Conservation (phyloP, 352 stramenopile genomes). For the Pythium diclinum region DNA sequence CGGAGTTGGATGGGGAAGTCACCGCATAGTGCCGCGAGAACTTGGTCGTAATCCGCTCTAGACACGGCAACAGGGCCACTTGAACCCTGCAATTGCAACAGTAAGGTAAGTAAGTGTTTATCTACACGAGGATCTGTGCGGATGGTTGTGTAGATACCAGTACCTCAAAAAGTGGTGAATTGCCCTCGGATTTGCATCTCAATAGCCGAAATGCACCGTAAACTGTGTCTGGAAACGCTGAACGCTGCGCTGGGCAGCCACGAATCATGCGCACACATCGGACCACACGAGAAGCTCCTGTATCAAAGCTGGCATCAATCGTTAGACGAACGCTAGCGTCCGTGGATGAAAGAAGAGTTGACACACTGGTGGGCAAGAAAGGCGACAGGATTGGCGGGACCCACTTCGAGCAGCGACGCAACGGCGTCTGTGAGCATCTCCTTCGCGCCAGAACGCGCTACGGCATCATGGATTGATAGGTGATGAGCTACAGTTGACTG, state of each 20-base stretch:
- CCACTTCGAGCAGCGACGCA: constrained; percentile 14
- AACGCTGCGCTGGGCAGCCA: not conserved
- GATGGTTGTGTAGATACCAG: not conserved
- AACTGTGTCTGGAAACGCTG: constrained; percentile 1
- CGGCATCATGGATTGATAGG: not conserved
- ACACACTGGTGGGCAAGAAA: constrained; percentile 25
- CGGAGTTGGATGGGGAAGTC: constrained; percentile 9
- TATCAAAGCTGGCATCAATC: constrained; percentile 12
- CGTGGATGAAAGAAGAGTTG: not conserved
- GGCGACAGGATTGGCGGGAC: constrained; percentile 11
- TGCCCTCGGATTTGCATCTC: not conserved
- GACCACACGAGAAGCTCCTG: not conserved
- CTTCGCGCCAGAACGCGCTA: constrained; percentile 20
- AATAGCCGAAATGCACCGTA: constrained; percentile 12
- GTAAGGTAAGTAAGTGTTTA: no score
- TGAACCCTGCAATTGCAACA: not conserved
- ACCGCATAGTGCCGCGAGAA: not conserved
- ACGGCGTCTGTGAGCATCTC: constrained; percentile 15
- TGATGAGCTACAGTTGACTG: not conserved
- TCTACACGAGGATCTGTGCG: no score
- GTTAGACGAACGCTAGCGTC: not conserved
- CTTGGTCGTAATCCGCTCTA: not conserved
- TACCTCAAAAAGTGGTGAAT: not conserved
- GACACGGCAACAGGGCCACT: not conserved
- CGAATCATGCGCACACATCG: constrained; percentile 10